These are phyloP conservation scores for Mrakia hoshinonis DNA, from an alignment of 768 basidiomycete genomes.

Conservation along the genomic window DNA sequence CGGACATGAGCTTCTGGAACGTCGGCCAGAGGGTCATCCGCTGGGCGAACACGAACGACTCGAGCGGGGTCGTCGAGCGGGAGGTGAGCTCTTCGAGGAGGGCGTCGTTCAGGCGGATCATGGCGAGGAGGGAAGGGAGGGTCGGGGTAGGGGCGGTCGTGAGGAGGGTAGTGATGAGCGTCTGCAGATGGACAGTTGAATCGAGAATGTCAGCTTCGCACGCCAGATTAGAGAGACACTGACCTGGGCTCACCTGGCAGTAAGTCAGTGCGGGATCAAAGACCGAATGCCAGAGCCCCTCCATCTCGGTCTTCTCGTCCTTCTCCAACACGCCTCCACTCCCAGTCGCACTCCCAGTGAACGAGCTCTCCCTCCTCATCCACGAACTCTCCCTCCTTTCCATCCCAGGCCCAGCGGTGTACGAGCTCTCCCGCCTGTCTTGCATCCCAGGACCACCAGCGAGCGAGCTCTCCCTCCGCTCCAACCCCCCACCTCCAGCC, in stretches of 20 bases:
- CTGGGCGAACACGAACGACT: constrained; percentile 68
- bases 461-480: background rate
- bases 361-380: background rate
- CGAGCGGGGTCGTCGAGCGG: constrained; percentile 68
- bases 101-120: constrained; percentile 83
- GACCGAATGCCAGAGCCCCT: constrained; percentile 78
- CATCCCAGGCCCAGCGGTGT: background rate
- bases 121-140: constrained; percentile 67
- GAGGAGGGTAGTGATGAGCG: constrained; percentile 59
- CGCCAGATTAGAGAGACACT: background rate
- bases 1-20: constrained; percentile 80
- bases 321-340: constrained; percentile 19
- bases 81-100: constrained; percentile 54
- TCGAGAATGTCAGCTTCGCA: background rate
- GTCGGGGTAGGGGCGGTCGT: constrained; percentile 55
- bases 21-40: constrained; percentile 86
- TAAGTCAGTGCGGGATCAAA: constrained; percentile 87
- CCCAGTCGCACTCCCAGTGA: background rate
- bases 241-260: constrained; percentile 49
- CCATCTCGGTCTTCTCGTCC: constrained; percentile 40
- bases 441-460: background rate
- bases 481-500: background rate
- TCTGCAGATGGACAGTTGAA: constrained; percentile 42
- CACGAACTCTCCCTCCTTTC: background rate
- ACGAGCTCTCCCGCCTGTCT: constrained; percentile 1